Percentiles rank a stretch among this genome's conserved stretches.
Conservation (phyloP, 345 rosid genomes). For the Boechera stricta region DNA sequence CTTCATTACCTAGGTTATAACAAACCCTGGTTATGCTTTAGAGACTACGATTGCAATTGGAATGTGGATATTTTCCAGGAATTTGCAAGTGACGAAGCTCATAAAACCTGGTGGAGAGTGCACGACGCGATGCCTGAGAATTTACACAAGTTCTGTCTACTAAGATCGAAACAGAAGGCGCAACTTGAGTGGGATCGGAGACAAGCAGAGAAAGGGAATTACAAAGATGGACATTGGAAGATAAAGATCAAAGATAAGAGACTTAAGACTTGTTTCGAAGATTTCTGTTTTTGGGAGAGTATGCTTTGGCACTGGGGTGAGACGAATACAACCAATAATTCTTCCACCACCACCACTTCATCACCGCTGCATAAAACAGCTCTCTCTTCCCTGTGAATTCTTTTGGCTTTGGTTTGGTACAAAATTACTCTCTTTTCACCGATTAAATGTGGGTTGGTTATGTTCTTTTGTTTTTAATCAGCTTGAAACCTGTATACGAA, state of each 20-base stretch:
- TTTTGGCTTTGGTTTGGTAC: slow-evolving; percentile 2
- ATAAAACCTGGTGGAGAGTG: slow-evolving; percentile 83
- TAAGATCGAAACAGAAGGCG: slow-evolving; percentile 84
- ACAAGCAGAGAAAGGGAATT: slow-evolving; percentile 79
- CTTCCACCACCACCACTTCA: slow-evolving; percentile 47
- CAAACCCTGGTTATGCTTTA: slow-evolving; percentile 90
- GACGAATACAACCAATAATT: slow-evolving; percentile 67
- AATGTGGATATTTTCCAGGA: slow-evolving; percentile 78
- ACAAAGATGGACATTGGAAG: slow-evolving; percentile 84
- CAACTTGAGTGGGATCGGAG: slow-evolving; percentile 87
- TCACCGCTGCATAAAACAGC: slow-evolving; percentile 38
- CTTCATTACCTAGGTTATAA: slow-evolving; percentile 76
- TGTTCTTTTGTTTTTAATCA: neutral
- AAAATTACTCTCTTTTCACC: neutral
- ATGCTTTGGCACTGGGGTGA: slow-evolving; percentile 97
- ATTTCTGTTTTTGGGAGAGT: slow-evolving; percentile 85
- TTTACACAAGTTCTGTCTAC: slow-evolving; percentile 72
- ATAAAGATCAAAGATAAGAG: slow-evolving; percentile 73
- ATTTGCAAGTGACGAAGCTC: slow-evolving; percentile 84
- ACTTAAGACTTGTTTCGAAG: slow-evolving; percentile 68
- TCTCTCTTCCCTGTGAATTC: slow-evolving; percentile 49
- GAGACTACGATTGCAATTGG: slow-evolving; percentile 98
- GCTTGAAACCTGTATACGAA: slow-evolving; percentile 22
- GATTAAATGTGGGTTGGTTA: neutral
- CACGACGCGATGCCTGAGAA: slow-evolving; percentile 82